phyloP scores from a whole-genome alignment of 1,139 yeast genomes.

The Arxiozyma telluris region DNA sequence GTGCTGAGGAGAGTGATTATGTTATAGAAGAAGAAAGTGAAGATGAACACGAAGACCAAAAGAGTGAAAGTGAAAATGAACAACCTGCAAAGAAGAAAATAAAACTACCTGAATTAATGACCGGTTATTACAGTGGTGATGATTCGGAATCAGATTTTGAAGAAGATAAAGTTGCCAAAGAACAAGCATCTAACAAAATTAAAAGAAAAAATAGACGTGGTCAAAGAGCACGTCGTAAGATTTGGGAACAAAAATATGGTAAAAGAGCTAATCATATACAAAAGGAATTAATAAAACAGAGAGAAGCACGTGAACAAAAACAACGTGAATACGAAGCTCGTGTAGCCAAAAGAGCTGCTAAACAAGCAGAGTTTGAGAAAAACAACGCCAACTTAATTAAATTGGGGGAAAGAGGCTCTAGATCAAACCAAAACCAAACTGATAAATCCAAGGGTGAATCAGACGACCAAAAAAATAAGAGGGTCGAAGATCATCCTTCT shows the following conservation, averaged over 20 bases:
- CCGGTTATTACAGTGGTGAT: conserved; percentile 62
- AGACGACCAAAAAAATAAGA: not conserved
- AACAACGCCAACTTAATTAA: conserved; percentile 10
- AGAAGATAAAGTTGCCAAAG: conserved; percentile 51
- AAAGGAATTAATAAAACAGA: conserved; percentile 46
- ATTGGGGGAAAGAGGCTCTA: conserved; percentile 13
- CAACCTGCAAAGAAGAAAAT: conserved; percentile 22
- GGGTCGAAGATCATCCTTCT: conserved; percentile 66
- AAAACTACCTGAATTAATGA: conserved; percentile 59
- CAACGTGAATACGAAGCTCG: conserved; percentile 67
- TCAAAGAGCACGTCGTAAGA: conserved; percentile 91
- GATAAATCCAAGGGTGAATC: not conserved
- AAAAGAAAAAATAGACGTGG: conserved; percentile 85
- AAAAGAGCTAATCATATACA: conserved; percentile 71
- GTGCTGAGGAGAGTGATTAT: conserved; percentile 33
- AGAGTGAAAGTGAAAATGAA: conserved; percentile 33
- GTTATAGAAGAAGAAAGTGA: conserved; percentile 25
- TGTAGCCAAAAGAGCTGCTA: conserved; percentile 53
- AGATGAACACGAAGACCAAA: too few relatives aligned
- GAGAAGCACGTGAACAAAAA: conserved; percentile 48
- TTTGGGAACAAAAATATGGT: conserved; percentile 92
- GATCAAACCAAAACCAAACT: conserved; percentile 4
- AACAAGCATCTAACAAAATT: conserved; percentile 33
- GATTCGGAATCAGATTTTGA: conserved; percentile 46
- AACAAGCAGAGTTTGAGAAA: conserved; percentile 35